Percentiles rank a stretch among this genome's conserved stretches.
These are phyloP conservation scores for Trichophyton equinum DNA, from an alignment of 2,329 filamentous ascomycete species.

Conservation along the genomic window DNA sequence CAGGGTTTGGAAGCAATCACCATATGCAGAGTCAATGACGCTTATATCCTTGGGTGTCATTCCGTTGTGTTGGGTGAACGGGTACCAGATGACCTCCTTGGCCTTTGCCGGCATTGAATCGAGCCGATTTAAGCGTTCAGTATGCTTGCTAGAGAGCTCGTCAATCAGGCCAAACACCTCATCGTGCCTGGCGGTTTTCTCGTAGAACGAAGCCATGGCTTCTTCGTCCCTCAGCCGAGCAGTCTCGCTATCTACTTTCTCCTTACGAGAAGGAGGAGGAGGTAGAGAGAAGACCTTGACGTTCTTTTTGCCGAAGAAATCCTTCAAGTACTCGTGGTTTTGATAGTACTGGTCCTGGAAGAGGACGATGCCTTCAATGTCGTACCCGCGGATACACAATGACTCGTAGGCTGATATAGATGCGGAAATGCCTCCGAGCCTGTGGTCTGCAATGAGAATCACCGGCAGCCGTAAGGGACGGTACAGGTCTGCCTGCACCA, in stretches of 20 bases:
- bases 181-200: slow-evolving; percentile 29
- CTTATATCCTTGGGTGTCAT: slow-evolving; percentile 52
- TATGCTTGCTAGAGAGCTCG: slow-evolving; percentile 43
- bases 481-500: slow-evolving; percentile 66
- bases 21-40: slow-evolving; percentile 67
- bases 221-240: slow-evolving; percentile 39
- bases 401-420: slow-evolving; percentile 74
- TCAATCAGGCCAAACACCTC: slow-evolving; percentile 38
- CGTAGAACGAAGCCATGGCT: slow-evolving; percentile 54
- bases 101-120: slow-evolving; percentile 51
- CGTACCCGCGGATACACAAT: slow-evolving; percentile 63
- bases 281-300: slow-evolving; percentile 47
- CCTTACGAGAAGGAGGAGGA: slow-evolving; percentile 43
- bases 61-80: slow-evolving; percentile 67
- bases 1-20: slow-evolving; percentile 62
- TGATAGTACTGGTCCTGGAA: slow-evolving; percentile 55
- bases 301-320: slow-evolving; percentile 52
- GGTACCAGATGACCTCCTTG: slow-evolving; percentile 63
- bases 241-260: slow-evolving; percentile 18
- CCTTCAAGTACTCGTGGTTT: slow-evolving; percentile 54
- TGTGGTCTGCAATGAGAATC: slow-evolving; percentile 61
- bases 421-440: slow-evolving; percentile 65
- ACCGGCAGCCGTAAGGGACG: slow-evolving; percentile 59
- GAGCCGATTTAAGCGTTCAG: slow-evolving; percentile 44
- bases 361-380: slow-evolving; percentile 56